Conservation (phyloP, 2,329 filamentous ascomycete species). For the Colletotrichum gigasporum region DNA sequence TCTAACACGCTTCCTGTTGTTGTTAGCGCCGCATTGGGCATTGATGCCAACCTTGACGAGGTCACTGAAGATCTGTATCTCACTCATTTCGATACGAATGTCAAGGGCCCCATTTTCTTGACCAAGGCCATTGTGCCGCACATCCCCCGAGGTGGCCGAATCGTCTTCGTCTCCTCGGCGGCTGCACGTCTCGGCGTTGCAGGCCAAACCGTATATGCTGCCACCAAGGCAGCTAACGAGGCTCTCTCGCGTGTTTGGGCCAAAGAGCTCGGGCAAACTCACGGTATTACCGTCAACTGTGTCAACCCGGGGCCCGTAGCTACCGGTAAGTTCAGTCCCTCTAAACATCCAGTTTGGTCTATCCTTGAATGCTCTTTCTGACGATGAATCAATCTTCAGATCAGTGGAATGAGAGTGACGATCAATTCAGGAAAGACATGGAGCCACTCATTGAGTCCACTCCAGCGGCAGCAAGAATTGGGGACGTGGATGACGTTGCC, state of each 20-base stretch:
- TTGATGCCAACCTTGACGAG: not conserved
- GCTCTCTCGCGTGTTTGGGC: slow-evolving; percentile 40
- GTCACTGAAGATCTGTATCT: not conserved
- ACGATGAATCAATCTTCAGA: too few species aligned
- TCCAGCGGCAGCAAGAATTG: slow-evolving; percentile 41
- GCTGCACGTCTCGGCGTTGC: slow-evolving; percentile 41
- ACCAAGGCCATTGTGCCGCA: slow-evolving; percentile 41
- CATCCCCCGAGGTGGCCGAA: slow-evolving; percentile 40
- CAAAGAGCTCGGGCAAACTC: slow-evolving; percentile 40
- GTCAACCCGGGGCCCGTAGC: slow-evolving; percentile 43
- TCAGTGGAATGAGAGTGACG: slow-evolving; percentile 39
- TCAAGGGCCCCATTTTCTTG: slow-evolving; percentile 38
- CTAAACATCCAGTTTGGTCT: too few species aligned
- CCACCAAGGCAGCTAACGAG: slow-evolving; percentile 45
- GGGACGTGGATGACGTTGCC: slow-evolving; percentile 41
- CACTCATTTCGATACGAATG: slow-evolving; percentile 12
- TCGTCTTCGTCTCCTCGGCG: slow-evolving; percentile 44
- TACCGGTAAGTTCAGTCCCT: slow-evolving; percentile 23
- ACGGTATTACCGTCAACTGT: slow-evolving; percentile 40
- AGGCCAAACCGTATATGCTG: slow-evolving; percentile 41
- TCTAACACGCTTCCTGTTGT: not conserved
- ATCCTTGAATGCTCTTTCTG: too few species aligned
- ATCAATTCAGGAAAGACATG: slow-evolving; percentile 42
- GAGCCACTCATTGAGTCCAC: slow-evolving; percentile 42
- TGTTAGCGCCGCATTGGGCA: not conserved